A percentile compares a stretch with the other conserved stretches of the same genome.
These are phyloP conservation scores for Lagenidium giganteum DNA, from an alignment of 352 stramenopile species.

Conservation along the genomic window DNA sequence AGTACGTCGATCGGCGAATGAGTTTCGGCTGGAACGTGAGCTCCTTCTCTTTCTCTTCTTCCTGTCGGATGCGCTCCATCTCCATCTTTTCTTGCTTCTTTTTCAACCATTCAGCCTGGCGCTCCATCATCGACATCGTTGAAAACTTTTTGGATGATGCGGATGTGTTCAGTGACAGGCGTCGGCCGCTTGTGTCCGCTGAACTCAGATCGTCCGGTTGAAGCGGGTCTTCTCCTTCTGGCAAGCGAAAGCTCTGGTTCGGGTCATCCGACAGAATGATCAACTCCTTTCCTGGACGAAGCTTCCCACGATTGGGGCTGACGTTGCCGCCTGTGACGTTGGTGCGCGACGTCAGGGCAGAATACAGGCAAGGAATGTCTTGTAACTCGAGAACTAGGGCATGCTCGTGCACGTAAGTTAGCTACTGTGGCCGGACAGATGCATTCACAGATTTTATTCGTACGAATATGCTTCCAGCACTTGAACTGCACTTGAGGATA, in stretches of 20 bases:
- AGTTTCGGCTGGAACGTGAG: conserved; percentile 83
- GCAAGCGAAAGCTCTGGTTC: too few relatives aligned
- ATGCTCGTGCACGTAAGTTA: not conserved
- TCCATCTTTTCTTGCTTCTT: conserved; percentile 80
- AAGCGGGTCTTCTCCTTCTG: conserved; percentile 6
- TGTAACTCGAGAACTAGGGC: conserved; percentile 54
- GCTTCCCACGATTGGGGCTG: conserved; percentile 68
- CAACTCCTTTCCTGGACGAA: conserved; percentile 72
- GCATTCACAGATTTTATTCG: conserved; percentile 6
- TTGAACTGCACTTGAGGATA: conserved; percentile 57
- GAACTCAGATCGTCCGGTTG: conserved; percentile 12
- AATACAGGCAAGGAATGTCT: conserved; percentile 39
- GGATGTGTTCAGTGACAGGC: not conserved
- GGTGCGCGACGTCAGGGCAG: conserved; percentile 1
- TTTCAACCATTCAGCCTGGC: conserved; percentile 69
- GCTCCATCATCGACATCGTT: conserved; percentile 71
- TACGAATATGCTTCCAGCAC: conserved; percentile 78
- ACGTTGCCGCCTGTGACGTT: conserved; percentile 11
- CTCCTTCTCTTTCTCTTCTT: conserved; percentile 69
- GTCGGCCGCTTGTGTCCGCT: not conserved
- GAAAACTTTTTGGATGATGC: conserved; percentile 42
- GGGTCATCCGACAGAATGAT: conserved; percentile 58
- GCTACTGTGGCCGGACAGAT: too few relatives aligned
- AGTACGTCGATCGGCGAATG: conserved; percentile 56
- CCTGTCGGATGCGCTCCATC: conserved; percentile 50